Base-by-base conservation (phyloP, 768 basidiomycete species). In the Russula compacta region DNA sequence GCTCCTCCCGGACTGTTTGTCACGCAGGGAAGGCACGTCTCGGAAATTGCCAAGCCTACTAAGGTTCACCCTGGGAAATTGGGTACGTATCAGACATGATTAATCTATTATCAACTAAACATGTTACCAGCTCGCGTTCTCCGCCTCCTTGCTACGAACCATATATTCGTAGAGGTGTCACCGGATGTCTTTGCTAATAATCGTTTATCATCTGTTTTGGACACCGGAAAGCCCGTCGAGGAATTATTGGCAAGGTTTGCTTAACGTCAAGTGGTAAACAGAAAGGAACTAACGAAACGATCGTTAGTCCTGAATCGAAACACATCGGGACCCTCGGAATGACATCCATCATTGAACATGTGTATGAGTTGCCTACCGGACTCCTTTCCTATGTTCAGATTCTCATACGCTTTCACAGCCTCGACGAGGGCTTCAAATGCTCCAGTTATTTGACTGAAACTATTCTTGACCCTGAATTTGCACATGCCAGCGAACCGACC, bases 41-140 rank as follows among this genome's bases (percentile, higher is more conserved):
- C 70, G 6, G 74, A 76, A 7, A 76, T 78, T 49, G 74, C 72
- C 14, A 68, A 64, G 29, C 71, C 69, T 29, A 71, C 69, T 49
- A 64, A 64, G 4, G 66, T 73, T 51, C 70, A 74, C 47, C 58
- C 72, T 2, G 54, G 63, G 21, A 75, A 75, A 60, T 65, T 78
- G 2, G 74, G 76, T 76, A 60, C 11, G 66, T 67, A 5, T 47
- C 11, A 39, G 9, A 21, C 35, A n/a, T 15, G 14, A 4, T 7
- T 21, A 29, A 19, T 15, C 40, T 36, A 7, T 33, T 14, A 2
- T 33, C 24, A 6, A 6, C 21, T 33, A 10, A 39, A 24, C 8
- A 9, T 17, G 1, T 9, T 19, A 11, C 6, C 39, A 72, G 70
- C 65, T 9, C 69, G 71, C 3, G 33, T 69, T n/a, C 63, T 73